Evolutionary conservation across 257 asterid species (phyloP).

Genomic region (Solanum habrochaites): DNA sequence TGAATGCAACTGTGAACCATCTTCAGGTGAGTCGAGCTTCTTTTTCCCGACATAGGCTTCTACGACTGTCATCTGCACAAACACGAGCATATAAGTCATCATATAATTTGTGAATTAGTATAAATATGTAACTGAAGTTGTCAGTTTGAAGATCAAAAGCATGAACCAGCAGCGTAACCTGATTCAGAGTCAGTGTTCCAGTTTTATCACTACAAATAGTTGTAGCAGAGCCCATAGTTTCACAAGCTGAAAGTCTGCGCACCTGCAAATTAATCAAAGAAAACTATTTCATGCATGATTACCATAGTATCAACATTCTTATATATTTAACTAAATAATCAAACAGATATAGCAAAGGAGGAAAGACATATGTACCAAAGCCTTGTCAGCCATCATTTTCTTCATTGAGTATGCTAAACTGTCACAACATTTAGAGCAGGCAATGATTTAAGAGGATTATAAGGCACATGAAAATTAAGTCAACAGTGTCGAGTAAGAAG

Average conservation of each 20-base stretch:
- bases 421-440: constrained; percentile 15
- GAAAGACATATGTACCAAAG: constrained; percentile 42
- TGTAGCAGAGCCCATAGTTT: constrained; percentile 97
- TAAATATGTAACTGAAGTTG: not conserved
- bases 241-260: constrained; percentile 98
- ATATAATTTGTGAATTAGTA: not conserved
- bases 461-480: not conserved
- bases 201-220: constrained; percentile 97
- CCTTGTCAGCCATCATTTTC: constrained; percentile 99
- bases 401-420: constrained; percentile 98
- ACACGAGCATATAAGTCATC: constrained; percentile 1
- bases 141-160: not conserved
- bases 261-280: constrained; percentile 38
- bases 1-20: constrained; percentile 49
- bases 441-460: constrained; percentile 1
- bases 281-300: not conserved
- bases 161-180: constrained; percentile 30
- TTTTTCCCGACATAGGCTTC: constrained; percentile 68
- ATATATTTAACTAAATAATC: not conserved
- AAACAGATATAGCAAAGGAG: not conserved
- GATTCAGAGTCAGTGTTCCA: constrained; percentile 90
- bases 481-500: not conserved
- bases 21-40: constrained; percentile 57
- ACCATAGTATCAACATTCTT: not conserved
- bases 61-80: constrained; percentile 75